These are phyloP conservation scores for Neurospora sp. DNA, from an alignment of 495 filamentous ascomycete species.

Conservation along the genomic window DNA sequence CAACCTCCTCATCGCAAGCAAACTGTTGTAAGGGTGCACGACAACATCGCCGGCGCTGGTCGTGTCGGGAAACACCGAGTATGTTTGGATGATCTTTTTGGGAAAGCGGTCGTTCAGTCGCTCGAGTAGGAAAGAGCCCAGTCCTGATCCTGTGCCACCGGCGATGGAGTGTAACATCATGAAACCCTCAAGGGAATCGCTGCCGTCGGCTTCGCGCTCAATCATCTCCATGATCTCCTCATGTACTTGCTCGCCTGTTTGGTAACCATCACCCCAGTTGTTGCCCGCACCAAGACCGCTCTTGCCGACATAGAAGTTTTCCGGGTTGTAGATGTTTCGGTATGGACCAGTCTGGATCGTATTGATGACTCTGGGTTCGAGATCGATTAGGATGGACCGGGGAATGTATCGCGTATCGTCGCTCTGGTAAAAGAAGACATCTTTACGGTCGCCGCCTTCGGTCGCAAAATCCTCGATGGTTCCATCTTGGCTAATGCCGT, in stretches of 20 bases:
- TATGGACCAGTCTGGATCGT: constrained; percentile 86
- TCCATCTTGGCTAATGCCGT: constrained; percentile 94
- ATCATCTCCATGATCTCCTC: constrained; percentile 99
- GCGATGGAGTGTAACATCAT: constrained; percentile 98
- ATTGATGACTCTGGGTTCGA: constrained; percentile 90
- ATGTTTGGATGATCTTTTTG: constrained; percentile 98
- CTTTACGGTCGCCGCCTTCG: constrained; percentile 93
- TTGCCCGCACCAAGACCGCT: constrained; percentile 89
- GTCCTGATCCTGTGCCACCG: constrained; percentile 87
- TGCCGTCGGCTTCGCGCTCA: constrained; percentile 94
- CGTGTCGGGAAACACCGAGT: constrained; percentile 94
- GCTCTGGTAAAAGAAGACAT: constrained; percentile 98
- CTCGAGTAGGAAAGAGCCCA: constrained; percentile 93
- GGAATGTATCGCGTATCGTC: constrained; percentile 98
- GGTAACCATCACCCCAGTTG: constrained; percentile 95
- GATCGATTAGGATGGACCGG: constrained; percentile 85
- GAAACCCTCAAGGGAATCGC: constrained; percentile 95
- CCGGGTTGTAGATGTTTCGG: constrained; percentile 97
- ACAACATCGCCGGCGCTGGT: constrained; percentile 79
- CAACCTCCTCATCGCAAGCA: constrained; percentile 80
- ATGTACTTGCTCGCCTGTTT: constrained; percentile 81
- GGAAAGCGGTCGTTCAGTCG: constrained; percentile 94
- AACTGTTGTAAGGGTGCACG: constrained; percentile 95
- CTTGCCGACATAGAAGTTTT: constrained; percentile 94
- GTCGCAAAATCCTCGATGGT: constrained; percentile 94